phyloP scores from a whole-genome alignment of 495 filamentous ascomycete genomes.

The Bryoglossum gracile region DNA sequence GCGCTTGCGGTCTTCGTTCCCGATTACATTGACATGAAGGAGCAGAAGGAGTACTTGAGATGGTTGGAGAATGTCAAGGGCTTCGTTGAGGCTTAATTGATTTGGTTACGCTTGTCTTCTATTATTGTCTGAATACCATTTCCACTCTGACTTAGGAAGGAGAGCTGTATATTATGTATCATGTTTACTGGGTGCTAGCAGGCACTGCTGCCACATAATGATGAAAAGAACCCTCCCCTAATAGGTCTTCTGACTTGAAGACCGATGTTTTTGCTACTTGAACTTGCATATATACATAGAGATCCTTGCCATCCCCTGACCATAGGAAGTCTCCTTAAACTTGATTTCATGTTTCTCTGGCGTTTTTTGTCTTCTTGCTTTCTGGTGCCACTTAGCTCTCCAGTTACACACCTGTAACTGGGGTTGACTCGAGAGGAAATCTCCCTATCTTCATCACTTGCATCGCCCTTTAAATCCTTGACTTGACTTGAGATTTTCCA shows the following conservation, averaged over 20 bases:
- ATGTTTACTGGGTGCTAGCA: not conserved
- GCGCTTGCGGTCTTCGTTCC: constrained; percentile 83
- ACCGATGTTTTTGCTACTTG: not conserved
- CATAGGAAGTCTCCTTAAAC: no score
- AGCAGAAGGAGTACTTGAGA: constrained; percentile 92
- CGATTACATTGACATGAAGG: constrained; percentile 97
- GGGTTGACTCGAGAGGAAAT: no score
- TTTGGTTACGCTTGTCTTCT: constrained; percentile 15
- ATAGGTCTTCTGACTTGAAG: not conserved
- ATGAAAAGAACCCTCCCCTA: constrained; percentile 5
- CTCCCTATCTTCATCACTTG: no score
- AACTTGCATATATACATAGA: no score
- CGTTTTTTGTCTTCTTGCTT: no score
- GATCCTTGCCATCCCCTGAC: no score
- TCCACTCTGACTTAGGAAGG: constrained; percentile 18
- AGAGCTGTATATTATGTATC: constrained; percentile 20
- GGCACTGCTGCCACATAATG: constrained; percentile 15
- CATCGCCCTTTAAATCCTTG: no score
- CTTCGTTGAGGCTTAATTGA: constrained; percentile 60
- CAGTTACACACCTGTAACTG: no score
- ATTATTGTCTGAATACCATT: constrained; percentile 23
- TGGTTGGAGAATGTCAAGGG: constrained; percentile 84
- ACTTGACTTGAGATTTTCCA: no score
- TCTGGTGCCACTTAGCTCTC: no score
- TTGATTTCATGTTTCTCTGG: no score